Percentiles rank a stretch among this genome's conserved stretches.
Conservation (phyloP, 1,284 basidiomycete species). For the Ustilago crameri region DNA sequence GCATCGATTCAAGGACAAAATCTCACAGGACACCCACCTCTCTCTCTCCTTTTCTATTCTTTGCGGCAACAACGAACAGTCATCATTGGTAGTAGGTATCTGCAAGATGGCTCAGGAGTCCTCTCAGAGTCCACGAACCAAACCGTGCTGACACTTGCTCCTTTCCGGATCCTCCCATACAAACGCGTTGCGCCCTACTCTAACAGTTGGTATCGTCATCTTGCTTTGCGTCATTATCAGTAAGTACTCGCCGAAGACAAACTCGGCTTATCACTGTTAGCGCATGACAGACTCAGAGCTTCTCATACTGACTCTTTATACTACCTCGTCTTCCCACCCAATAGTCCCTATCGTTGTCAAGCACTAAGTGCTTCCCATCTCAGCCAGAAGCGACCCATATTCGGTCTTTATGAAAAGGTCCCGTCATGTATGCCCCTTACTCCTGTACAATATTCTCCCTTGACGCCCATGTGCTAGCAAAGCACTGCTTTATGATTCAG, state of each 20-base stretch:
- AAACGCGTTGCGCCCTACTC: background rate
- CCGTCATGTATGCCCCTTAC: constrained; percentile 22
- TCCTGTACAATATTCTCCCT: constrained; percentile 37
- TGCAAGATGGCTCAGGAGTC: background rate
- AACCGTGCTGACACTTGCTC: background rate
- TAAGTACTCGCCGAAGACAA: constrained; percentile 37
- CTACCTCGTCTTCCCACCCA: background rate
- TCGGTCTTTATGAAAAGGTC: constrained; percentile 9
- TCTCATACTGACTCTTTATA: background rate
- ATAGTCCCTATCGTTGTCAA: constrained; percentile 61
- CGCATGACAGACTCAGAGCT: background rate
- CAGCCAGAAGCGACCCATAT: background rate
- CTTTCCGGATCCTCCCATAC: background rate
- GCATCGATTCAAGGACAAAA: too few species aligned
- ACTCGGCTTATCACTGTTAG: background rate
- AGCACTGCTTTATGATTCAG: constrained; percentile 14
- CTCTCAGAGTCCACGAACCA: background rate
- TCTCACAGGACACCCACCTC: background rate
- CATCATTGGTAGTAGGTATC: constrained; percentile 38
- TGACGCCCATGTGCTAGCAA: constrained; percentile 12
- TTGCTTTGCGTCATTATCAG: constrained; percentile 67
- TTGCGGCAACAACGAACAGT: constrained; percentile 13
- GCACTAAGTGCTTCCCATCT: constrained; percentile 22
- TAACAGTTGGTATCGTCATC: constrained; percentile 63
- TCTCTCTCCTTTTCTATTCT: background rate